phyloP scores from a whole-genome alignment of 371 early-diverging fungal species.

The Actinomortierella ambigua region DNA sequence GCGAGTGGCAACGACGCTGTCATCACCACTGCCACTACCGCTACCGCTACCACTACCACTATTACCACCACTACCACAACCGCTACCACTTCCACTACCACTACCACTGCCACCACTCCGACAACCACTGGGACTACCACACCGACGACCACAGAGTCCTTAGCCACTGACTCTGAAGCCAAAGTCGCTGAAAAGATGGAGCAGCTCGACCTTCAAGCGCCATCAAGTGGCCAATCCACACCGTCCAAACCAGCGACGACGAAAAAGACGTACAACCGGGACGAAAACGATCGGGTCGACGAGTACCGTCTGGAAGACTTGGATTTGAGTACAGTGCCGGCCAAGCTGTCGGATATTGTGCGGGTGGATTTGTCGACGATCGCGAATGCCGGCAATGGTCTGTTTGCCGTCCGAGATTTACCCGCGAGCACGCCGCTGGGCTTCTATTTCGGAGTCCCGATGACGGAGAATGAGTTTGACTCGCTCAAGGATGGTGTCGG shows the following conservation, averaged over 20 bases:
- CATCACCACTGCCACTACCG: too few relatives aligned
- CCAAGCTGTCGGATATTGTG: slow-evolving; percentile 62
- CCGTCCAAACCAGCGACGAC: slow-evolving; percentile 6
- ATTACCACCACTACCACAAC: too few relatives aligned
- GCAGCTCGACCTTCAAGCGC: slow-evolving; percentile 19
- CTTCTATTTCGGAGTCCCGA: slow-evolving; percentile 93
- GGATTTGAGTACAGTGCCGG: slow-evolving; percentile 55
- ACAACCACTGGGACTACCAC: too few relatives aligned
- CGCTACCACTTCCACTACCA: too few relatives aligned
- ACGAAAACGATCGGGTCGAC: slow-evolving; percentile 6
- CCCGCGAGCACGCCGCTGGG: slow-evolving; percentile 78
- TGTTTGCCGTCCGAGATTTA: slow-evolving; percentile 76
- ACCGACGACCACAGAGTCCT: too few relatives aligned
- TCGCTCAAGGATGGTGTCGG: slow-evolving; percentile 82
- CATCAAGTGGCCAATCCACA: slow-evolving; percentile 7
- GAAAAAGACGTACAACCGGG: slow-evolving; percentile 10
- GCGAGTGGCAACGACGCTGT: too few relatives aligned
- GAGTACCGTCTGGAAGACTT: slow-evolving; percentile 38
- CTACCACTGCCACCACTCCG: too few relatives aligned
- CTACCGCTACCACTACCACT: too few relatives aligned
- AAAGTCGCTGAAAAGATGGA: slow-evolving; percentile 24
- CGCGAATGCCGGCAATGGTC: slow-evolving; percentile 72
- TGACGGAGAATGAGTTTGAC: slow-evolving; percentile 90
- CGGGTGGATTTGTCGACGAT: slow-evolving; percentile 66
- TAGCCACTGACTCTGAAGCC: not conserved